Evolutionary conservation across 371 early-diverging fungal species (phyloP).

Genomic region (Mucor velutinosus): DNA sequence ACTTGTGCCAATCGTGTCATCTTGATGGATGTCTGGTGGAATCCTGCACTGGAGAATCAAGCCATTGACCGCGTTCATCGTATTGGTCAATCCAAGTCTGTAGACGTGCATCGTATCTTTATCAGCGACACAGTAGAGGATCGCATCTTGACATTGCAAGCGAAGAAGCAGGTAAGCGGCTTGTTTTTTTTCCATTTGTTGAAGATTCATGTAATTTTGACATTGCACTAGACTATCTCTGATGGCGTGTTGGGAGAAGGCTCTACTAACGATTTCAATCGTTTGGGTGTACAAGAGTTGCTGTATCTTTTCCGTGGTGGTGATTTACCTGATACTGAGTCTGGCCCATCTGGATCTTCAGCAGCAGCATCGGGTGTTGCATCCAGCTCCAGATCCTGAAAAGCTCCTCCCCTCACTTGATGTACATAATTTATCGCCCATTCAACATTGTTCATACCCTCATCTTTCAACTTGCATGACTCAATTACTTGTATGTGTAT

Average conservation of each 20-base stretch:
- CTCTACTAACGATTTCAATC: slow-evolving; percentile 14
- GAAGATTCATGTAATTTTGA: neutral
- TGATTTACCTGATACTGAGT: slow-evolving; percentile 4
- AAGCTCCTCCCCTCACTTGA: too few species aligned
- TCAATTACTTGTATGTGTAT: neutral
- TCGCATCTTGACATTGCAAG: slow-evolving; percentile 41
- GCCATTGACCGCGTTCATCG: slow-evolving; percentile 92
- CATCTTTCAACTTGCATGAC: neutral
- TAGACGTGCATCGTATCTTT: slow-evolving; percentile 28
- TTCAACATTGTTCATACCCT: neutral
- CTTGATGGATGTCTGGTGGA: slow-evolving; percentile 73
- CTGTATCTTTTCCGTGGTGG: slow-evolving; percentile 49
- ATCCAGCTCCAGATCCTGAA: neutral
- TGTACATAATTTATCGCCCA: neutral
- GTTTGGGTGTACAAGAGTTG: slow-evolving; percentile 44
- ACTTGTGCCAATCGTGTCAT: slow-evolving; percentile 33
- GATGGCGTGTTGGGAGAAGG: slow-evolving; percentile 55
- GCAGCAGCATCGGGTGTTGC: neutral
- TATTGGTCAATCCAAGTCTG: slow-evolving; percentile 87
- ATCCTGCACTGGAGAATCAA: slow-evolving; percentile 63
- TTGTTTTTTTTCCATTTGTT: too few species aligned
- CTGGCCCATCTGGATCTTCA: neutral
- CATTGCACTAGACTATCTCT: slow-evolving; percentile 20
- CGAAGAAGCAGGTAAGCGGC: slow-evolving; percentile 36
- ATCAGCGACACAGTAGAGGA: slow-evolving; percentile 42